Evolutionary conservation across 768 basidiomycete species (phyloP), one percentile per base, ranked within the genome.

Genomic region (Coprinopsis marcescibilis): DNA sequence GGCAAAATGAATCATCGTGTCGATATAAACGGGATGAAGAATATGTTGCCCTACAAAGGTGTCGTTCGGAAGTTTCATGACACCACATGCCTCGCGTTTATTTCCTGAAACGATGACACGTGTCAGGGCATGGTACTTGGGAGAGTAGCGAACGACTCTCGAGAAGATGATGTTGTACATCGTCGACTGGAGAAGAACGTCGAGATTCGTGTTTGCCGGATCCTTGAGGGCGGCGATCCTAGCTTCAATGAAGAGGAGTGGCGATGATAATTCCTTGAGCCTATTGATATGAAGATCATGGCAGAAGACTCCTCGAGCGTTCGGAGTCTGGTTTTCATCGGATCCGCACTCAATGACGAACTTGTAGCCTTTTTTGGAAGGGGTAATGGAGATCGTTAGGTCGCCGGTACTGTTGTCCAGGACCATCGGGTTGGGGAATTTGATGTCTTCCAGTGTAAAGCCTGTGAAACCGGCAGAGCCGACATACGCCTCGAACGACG

Each of bases 111-210:
- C 65, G 4, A 71, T 71, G 25, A 89, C 62, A 0, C 71, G 70
- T 48, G 70, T 67, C 46, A 88, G 74, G 12, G 78, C 73, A 20
- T 73, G 83, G 57, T 81, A 86, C 23, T 68, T 62, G 26, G 68
- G 59, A 1, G 75, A 69, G 53, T 88, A 89, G 13, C 75, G 69
- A 20, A 89, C 85, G 37, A 87, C 69, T 5, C 81, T 77, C 17
- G 83, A 73, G 54, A 87, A 86, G 41, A 86, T 75, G 29, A 80
- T 68, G 33, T 84, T 75, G 57, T 89, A 89, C 0, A 72, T 61
- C 0, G 76, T 78, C 38, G 38, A 29, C 73, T 76, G 15, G 73
- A 73, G 59, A 83, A 81, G 0, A 68, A 69, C 58, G 82, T 43
- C 47, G 32, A 43, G 23, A 6, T 36, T 25, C 11, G 20, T 24